These are phyloP conservation scores for Pseudogymnoascus sp. DNA, from an alignment of 2,329 filamentous ascomycete species.

Conservation along the genomic window DNA sequence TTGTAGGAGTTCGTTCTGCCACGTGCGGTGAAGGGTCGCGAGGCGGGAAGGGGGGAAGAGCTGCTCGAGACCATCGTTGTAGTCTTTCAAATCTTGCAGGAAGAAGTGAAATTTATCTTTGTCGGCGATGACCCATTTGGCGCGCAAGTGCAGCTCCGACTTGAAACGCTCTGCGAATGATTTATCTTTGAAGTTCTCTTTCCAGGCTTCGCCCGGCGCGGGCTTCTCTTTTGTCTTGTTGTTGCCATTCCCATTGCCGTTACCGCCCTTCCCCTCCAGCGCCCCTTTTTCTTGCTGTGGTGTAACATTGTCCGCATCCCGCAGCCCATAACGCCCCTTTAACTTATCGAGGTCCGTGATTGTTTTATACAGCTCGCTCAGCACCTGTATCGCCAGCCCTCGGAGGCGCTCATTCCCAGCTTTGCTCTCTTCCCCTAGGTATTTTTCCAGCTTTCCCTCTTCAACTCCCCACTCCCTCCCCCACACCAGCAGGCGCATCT, in stretches of 20 bases:
- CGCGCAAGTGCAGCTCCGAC: constrained; percentile 26
- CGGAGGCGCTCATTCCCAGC: constrained; percentile 30
- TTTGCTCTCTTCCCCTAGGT: constrained; percentile 33
- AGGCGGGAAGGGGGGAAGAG: constrained; percentile 38
- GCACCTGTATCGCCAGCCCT: constrained; percentile 35
- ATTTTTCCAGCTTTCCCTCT: constrained; percentile 38
- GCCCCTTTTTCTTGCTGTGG: background rate
- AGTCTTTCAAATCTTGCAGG: constrained; percentile 38
- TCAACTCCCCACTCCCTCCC: constrained; percentile 42
- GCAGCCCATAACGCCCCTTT: constrained; percentile 36
- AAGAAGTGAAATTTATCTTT: constrained; percentile 39
- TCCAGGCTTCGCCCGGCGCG: constrained; percentile 1
- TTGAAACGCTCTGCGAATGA: constrained; percentile 10
- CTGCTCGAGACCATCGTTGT: constrained; percentile 41
- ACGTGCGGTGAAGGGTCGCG: constrained; percentile 37
- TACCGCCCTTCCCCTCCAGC: constrained; percentile 15
- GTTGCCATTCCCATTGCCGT: constrained; percentile 10
- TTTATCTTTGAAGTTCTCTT: background rate
- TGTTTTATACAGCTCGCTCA: constrained; percentile 37
- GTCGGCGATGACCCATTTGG: constrained; percentile 41
- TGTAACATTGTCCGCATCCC: constrained; percentile 20
- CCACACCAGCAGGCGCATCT: constrained; percentile 42
- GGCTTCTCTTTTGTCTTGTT: background rate
- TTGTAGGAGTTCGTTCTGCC: constrained; percentile 41
- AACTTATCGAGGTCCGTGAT: constrained; percentile 39